Evolutionary conservation across 345 rosid species (phyloP).

Genomic region (Citrus inodora): DNA sequence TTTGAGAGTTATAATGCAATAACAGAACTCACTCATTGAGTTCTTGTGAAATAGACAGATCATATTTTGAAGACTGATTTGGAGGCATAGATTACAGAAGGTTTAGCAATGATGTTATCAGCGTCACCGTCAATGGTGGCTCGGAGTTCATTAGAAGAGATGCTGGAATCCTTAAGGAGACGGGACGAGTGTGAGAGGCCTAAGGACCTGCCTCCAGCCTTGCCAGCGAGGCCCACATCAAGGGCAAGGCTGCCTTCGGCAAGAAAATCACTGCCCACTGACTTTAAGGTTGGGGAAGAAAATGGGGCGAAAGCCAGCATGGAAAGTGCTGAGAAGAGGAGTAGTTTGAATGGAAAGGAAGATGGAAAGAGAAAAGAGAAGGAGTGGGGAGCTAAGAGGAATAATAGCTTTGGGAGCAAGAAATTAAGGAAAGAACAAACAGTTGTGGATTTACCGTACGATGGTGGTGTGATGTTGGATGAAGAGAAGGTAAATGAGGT

Average conservation of each 20-base stretch:
- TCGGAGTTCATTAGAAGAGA: constrained; percentile 95
- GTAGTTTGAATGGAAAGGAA: constrained; percentile 36
- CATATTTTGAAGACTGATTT: not conserved
- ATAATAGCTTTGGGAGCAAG: constrained; percentile 74
- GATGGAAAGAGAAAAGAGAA: constrained; percentile 71
- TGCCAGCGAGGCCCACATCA: constrained; percentile 87
- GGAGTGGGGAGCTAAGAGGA: constrained; percentile 42
- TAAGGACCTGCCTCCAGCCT: constrained; percentile 81
- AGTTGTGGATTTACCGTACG: constrained; percentile 62
- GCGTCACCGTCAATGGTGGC: constrained; percentile 58
- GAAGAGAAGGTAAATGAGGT: constrained; percentile 21
- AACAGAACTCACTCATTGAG: not conserved
- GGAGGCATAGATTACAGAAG: not conserved
- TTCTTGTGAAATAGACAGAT: not conserved
- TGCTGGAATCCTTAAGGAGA: constrained; percentile 76
- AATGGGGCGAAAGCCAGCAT: constrained; percentile 17
- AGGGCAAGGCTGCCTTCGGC: constrained; percentile 81
- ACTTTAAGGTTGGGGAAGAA: constrained; percentile 42
- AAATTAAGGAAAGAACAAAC: constrained; percentile 51
- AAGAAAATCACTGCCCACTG: constrained; percentile 62
- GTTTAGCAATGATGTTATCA: constrained; percentile 62
- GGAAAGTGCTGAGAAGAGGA: constrained; percentile 13
- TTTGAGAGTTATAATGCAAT: not conserved
- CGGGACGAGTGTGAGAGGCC: constrained; percentile 67
- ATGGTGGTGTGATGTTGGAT: constrained; percentile 5